Conservation (phyloP, 1,139 yeast genomes). For the Nakaseomyces delphensis region DNA sequence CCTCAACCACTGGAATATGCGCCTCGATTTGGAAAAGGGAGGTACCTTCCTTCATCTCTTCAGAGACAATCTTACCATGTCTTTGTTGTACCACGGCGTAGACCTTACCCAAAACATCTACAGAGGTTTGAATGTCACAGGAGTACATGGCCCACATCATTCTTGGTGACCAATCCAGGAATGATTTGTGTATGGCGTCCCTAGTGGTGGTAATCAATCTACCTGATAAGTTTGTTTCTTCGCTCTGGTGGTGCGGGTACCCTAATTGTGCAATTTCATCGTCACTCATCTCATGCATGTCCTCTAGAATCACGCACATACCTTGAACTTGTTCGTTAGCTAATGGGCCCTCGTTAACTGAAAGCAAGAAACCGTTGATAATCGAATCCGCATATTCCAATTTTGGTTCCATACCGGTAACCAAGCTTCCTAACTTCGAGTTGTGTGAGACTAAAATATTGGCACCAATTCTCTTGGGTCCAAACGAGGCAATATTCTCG, state of each 20-base stretch:
- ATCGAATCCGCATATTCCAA: slow-evolving; percentile 59
- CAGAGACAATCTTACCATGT: slow-evolving; percentile 76
- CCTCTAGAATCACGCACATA: slow-evolving; percentile 46
- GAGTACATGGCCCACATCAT: slow-evolving; percentile 85
- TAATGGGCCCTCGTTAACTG: slow-evolving; percentile 78
- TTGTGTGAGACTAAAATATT: slow-evolving; percentile 56
- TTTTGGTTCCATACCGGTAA: slow-evolving; percentile 11
- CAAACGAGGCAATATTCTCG: slow-evolving; percentile 55
- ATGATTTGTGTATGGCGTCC: slow-evolving; percentile 60
- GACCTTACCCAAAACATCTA: slow-evolving; percentile 91
- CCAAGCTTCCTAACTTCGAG: slow-evolving; percentile 32
- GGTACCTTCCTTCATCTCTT: slow-evolving; percentile 97
- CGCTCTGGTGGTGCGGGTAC: slow-evolving; percentile 27
- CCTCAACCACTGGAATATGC: slow-evolving; percentile 84
- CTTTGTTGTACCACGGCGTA: slow-evolving; percentile 89
- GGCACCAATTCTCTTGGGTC: slow-evolving; percentile 70
- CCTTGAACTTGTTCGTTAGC: slow-evolving; percentile 87
- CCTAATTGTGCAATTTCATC: slow-evolving; percentile 31
- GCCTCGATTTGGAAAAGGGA: slow-evolving; percentile 89
- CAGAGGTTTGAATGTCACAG: slow-evolving; percentile 90
- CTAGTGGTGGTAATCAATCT: slow-evolving; percentile 66
- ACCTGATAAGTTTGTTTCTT: slow-evolving; percentile 44
- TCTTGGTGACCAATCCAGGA: slow-evolving; percentile 79
- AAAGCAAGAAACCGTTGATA: slow-evolving; percentile 76
- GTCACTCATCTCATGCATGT: slow-evolving; percentile 32